Evolutionary conservation across 2,329 filamentous ascomycete species (phyloP).

Genomic region (Chaetomium sp.): DNA sequence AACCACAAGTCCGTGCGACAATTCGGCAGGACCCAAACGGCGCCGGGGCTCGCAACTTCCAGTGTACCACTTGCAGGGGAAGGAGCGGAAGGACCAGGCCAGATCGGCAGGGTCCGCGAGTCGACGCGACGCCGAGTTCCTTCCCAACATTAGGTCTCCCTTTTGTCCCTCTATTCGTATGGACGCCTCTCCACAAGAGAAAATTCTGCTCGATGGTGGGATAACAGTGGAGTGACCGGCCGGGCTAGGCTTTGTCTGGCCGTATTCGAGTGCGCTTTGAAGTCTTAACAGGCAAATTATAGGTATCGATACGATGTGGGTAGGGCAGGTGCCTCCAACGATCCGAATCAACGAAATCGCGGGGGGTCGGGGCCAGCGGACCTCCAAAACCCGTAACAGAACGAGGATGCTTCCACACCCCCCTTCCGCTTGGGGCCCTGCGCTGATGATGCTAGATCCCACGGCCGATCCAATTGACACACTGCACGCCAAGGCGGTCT

Average conservation of each 20-base stretch:
- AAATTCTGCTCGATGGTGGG: slow-evolving; percentile 8
- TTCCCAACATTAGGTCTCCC: neutral
- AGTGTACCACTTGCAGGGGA: neutral
- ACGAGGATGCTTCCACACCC: slow-evolving; percentile 10
- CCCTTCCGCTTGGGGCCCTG: neutral
- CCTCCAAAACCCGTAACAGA: slow-evolving; percentile 6
- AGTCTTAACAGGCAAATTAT: slow-evolving; percentile 12
- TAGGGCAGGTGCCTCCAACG: neutral
- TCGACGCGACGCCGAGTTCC: neutral
- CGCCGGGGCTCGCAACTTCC: neutral
- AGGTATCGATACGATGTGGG: slow-evolving; percentile 5
- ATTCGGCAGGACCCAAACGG: neutral
- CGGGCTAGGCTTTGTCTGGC: neutral
- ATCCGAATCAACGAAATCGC: neutral
- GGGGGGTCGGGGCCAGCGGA: slow-evolving; percentile 4
- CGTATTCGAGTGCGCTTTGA: slow-evolving; percentile 10
- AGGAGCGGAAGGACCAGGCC: neutral
- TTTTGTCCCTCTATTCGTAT: neutral
- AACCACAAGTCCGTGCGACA: slow-evolving; percentile 2
- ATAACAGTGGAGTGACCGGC: neutral
- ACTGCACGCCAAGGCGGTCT: slow-evolving; percentile 5
- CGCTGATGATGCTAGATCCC: slow-evolving; percentile 1
- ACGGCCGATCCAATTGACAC: neutral
- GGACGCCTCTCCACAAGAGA: neutral
- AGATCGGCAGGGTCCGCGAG: neutral